Evolutionary conservation across 139 green algal species (phyloP).

Genomic region (Micractinium sp.): DNA sequence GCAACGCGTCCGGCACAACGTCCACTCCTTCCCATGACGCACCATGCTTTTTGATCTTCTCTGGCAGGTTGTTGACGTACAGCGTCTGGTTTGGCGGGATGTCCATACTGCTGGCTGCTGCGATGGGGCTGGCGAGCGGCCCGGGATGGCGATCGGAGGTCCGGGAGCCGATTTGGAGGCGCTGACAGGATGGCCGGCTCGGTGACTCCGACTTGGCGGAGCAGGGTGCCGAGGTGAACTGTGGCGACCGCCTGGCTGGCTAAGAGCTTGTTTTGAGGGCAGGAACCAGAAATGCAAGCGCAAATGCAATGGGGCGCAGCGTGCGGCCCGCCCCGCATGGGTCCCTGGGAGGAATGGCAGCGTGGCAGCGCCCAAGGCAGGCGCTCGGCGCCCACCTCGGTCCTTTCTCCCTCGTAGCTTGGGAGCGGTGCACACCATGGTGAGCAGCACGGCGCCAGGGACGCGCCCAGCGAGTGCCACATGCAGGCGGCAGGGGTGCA

Average conservation of each 20-base stretch:
- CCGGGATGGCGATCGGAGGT: background rate
- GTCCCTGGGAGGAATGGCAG: background rate
- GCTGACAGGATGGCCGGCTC: too few species aligned
- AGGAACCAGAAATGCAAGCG: too few species aligned
- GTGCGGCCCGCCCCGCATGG: too few species aligned
- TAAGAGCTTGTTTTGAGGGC: too few species aligned
- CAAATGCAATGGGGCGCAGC: too few species aligned
- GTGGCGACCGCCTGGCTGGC: too few species aligned
- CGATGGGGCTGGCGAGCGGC: background rate
- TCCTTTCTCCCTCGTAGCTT: conserved; percentile 5
- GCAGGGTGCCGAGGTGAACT: too few species aligned
- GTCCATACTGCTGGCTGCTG: conserved; percentile 47
- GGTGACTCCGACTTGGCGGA: too few species aligned
- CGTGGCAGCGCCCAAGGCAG: background rate
- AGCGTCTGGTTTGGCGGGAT: conserved; percentile 90
- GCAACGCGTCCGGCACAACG: too few species aligned
- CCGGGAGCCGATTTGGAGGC: too few species aligned
- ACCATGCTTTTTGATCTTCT: conserved; percentile 97
- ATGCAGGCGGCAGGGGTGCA: background rate
- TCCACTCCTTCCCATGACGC: conserved; percentile 1
- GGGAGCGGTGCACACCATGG: background rate
- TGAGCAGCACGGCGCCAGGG: background rate
- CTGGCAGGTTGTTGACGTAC: conserved; percentile 95
- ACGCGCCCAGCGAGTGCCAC: background rate
- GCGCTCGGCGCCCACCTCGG: background rate